Conservation (phyloP, 2,329 filamentous ascomycete genomes). For the Juglanconis oblonga region DNA sequence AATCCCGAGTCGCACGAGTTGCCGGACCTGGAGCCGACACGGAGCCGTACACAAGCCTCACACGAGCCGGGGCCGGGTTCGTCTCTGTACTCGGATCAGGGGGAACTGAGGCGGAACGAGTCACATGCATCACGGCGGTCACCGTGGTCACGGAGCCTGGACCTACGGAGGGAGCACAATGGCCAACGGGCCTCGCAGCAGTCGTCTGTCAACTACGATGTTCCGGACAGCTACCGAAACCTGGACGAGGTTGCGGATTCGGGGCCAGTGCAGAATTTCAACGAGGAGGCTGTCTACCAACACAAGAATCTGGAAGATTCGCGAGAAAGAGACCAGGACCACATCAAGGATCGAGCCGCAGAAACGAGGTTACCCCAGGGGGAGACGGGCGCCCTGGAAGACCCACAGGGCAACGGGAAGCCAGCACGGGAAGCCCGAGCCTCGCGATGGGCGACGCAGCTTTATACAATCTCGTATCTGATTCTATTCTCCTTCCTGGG, state of each 20-base stretch:
- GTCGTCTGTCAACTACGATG: conserved; percentile 22
- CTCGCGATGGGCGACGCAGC: conserved; percentile 51
- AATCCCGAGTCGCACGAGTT: too few relatives aligned
- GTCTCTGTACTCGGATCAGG: not conserved
- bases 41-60: too few relatives aligned
- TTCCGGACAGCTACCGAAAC: conserved; percentile 23
- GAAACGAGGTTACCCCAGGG: not conserved
- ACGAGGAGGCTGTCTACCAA: conserved; percentile 30
- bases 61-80: too few relatives aligned
- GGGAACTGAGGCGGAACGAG: not conserved
- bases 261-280: conserved; percentile 27
- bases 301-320: conserved; percentile 35
- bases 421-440: conserved; percentile 21
- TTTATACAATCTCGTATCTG: conserved; percentile 78
- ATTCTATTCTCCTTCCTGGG: conserved; percentile 83
- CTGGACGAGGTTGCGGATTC: conserved; percentile 22
- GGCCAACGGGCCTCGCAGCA: not conserved
- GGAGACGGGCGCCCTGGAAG: not conserved
- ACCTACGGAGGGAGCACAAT: not conserved
- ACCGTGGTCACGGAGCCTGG: not conserved
- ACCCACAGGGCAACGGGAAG: not conserved
- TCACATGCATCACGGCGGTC: not conserved
- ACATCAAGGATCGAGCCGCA: conserved; percentile 8
- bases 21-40: too few relatives aligned
- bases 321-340: conserved; percentile 23